Evolutionary conservation across 495 filamentous ascomycete species (phyloP).

Genomic region (Penicillium dipodomyicola): DNA sequence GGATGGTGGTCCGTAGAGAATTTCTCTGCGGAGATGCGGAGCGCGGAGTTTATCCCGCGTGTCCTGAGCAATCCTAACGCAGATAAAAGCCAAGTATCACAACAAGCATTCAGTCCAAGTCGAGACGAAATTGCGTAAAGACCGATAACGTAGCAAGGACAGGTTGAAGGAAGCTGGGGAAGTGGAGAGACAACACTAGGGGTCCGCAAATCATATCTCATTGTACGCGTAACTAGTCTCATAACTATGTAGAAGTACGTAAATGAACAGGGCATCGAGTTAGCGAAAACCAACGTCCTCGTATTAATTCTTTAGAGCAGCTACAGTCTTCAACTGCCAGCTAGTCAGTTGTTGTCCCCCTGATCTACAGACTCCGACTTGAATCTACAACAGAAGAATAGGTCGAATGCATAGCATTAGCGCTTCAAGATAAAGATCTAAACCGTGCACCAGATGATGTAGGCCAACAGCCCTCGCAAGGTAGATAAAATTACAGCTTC

Average conservation of each 20-base stretch:
- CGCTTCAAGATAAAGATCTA: constrained; percentile 20
- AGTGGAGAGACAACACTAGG: constrained; percentile 15
- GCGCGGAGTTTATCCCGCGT: constrained; percentile 9
- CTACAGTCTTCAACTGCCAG: neutral
- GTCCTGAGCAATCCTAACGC: neutral
- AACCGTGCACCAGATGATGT: constrained; percentile 13
- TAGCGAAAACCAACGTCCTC: neutral
- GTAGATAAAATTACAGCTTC: constrained; percentile 68
- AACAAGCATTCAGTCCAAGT: neutral
- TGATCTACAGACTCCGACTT: neutral
- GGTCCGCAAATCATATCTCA: constrained; percentile 12
- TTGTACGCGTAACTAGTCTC: constrained; percentile 3
- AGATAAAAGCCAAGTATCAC: neutral
- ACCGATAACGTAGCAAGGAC: constrained; percentile 7
- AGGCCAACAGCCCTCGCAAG: constrained; percentile 11
- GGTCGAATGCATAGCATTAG: constrained; percentile 20
- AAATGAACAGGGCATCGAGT: too few relatives aligned
- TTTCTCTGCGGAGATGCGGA: constrained; percentile 13
- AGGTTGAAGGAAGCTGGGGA: constrained; percentile 13
- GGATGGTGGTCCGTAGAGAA: constrained; percentile 5
- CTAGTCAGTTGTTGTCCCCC: too few relatives aligned
- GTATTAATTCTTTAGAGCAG: neutral
- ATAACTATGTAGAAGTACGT: neutral
- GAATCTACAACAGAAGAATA: neutral
- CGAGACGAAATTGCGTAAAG: neutral